Percentiles rank a stretch among this genome's conserved stretches.
phyloP scores from a whole-genome alignment of 148 eudicot species.

The Gaultheria prostrata region DNA sequence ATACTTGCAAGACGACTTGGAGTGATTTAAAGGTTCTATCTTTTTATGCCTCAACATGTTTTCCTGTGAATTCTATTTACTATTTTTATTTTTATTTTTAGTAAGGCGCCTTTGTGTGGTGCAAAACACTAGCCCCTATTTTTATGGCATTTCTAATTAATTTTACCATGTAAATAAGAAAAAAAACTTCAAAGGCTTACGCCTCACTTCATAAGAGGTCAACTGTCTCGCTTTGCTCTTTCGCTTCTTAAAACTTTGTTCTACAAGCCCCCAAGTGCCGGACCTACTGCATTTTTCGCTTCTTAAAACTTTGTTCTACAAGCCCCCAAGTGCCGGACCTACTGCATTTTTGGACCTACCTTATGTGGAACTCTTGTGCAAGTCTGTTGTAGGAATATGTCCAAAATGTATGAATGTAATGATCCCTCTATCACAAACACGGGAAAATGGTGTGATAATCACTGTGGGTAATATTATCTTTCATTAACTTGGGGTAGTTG shows the following conservation, averaged over 20 bases:
- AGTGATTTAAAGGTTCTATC: too few relatives aligned
- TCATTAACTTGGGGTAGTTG: background rate
- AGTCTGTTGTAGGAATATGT: background rate
- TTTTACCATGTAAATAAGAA: too few relatives aligned
- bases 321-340: conserved; percentile 3
- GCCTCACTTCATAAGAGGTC: too few relatives aligned
- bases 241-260: background rate
- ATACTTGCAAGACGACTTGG: too few relatives aligned
- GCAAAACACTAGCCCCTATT: too few relatives aligned
- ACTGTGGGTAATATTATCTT: background rate
- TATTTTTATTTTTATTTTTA: too few relatives aligned
- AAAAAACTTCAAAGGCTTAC: too few relatives aligned
- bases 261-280: background rate
- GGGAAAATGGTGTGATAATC: conserved; percentile 4
- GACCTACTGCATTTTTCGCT: background rate
- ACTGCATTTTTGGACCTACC: background rate
- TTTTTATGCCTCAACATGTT: too few relatives aligned
- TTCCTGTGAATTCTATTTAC: too few relatives aligned
- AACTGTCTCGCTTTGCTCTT: too few relatives aligned
- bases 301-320: background rate
- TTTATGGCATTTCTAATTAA: too few relatives aligned
- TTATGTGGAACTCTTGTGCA: background rate
- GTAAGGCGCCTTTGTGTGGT: too few relatives aligned
- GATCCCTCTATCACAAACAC: background rate
- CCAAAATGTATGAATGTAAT: background rate